Evolutionary conservation across 108 stramenopile genomes (phyloP).

Genomic region (Cyclotella atomus): DNA sequence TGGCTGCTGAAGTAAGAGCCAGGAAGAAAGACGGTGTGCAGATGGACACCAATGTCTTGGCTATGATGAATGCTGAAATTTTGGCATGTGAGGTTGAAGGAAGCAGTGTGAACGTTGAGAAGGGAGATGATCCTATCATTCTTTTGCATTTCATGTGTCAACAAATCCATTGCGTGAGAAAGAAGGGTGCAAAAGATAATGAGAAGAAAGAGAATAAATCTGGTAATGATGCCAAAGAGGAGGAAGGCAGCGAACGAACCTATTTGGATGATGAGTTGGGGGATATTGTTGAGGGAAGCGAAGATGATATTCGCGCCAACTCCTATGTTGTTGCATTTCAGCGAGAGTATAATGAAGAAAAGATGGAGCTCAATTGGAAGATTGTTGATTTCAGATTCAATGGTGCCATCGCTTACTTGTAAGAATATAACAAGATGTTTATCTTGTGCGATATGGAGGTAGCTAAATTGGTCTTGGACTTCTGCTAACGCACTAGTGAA

Average conservation of each 20-base stretch:
- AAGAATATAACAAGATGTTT: neutral
- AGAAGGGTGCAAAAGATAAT: conserved; percentile 81
- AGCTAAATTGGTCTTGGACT: no score
- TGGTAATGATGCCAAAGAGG: conserved; percentile 53
- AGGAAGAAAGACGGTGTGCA: conserved; percentile 91
- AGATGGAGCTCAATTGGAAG: conserved; percentile 92
- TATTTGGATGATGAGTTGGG: conserved; percentile 73
- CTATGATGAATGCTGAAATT: conserved; percentile 95
- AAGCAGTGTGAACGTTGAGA: conserved; percentile 67
- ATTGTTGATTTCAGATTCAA: conserved; percentile 87
- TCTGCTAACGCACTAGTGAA: no score
- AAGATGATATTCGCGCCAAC: conserved; percentile 92
- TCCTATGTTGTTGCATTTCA: conserved; percentile 96
- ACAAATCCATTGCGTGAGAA: conserved; percentile 98
- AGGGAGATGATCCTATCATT: conserved; percentile 88
- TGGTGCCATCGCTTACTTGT: conserved; percentile 62
- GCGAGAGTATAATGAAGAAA: conserved; percentile 94
- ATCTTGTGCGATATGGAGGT: neutral
- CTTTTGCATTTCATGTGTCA: conserved; percentile 96
- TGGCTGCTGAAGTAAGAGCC: conserved; percentile 88
- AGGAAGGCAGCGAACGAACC: conserved; percentile 27
- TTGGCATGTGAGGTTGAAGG: conserved; percentile 81
- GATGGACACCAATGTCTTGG: conserved; percentile 94
- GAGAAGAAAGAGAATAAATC: conserved; percentile 61
- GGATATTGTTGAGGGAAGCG: conserved; percentile 89